A percentile compares a stretch with the other conserved stretches of the same genome.
Conservation (phyloP, 1,284 basidiomycete genomes). For the Trametes hirsuta region DNA sequence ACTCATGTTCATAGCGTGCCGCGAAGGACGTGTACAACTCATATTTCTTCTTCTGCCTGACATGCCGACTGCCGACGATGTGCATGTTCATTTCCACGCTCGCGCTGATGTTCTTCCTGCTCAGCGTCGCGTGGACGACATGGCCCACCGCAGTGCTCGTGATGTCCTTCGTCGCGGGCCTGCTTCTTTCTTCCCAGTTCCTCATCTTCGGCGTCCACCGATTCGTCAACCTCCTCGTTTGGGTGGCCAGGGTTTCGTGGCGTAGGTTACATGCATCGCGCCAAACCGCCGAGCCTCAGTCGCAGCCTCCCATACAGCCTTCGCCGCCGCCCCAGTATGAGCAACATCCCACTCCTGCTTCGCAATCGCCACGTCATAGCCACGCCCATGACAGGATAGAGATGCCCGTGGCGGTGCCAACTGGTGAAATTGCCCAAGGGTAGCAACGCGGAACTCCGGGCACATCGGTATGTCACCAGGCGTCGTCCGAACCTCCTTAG, state of each 20-base stretch:
- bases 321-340: not conserved
- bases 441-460: too few relatives aligned
- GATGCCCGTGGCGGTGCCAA: not conserved
- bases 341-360: too few relatives aligned
- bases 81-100: slow-evolving; percentile 57
- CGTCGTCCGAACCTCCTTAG: too few relatives aligned
- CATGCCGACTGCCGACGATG: slow-evolving; percentile 61
- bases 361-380: not conserved
- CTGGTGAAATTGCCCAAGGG: too few relatives aligned
- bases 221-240: slow-evolving; percentile 25
- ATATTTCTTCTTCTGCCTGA: slow-evolving; percentile 69
- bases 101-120: slow-evolving; percentile 60
- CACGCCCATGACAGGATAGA: not conserved
- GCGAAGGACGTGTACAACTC: slow-evolving; percentile 59
- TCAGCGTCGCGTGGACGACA: slow-evolving; percentile 59
- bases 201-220: slow-evolving; percentile 58
- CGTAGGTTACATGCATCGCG: not conserved
- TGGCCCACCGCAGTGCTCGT: slow-evolving; percentile 64
- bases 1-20: slow-evolving; percentile 40
- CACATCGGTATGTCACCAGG: too few relatives aligned
- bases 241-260: slow-evolving; percentile 17
- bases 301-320: not conserved
- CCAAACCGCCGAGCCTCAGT: not conserved
- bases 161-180: slow-evolving; percentile 56
- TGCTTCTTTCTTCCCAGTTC: slow-evolving; percentile 64